Percentiles rank a stretch among this genome's conserved stretches.
Conservation (phyloP, 495 filamentous ascomycete species). For the Podospora tetraspora region DNA sequence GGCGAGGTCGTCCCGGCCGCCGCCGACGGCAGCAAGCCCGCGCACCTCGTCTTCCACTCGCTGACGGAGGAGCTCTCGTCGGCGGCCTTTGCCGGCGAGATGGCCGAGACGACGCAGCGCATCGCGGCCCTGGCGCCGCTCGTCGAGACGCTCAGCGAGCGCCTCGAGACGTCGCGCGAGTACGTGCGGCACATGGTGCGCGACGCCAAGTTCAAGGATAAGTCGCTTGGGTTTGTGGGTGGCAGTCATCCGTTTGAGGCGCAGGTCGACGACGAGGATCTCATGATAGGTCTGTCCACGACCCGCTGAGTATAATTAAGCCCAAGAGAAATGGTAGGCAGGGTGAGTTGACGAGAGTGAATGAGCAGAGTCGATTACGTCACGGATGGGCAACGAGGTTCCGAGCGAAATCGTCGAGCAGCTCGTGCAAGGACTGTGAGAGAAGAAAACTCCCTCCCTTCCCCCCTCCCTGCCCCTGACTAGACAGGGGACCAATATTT, state of each 20-base stretch:
- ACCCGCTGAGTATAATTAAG: background rate
- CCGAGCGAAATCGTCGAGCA: background rate
- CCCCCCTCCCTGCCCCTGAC: no score
- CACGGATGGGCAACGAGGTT: background rate
- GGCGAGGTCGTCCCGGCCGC: conserved; percentile 48
- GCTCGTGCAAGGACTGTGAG: background rate
- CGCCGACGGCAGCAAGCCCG: conserved; percentile 23
- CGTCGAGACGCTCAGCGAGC: conserved; percentile 47
- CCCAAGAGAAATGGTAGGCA: background rate
- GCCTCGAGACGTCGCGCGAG: conserved; percentile 55
- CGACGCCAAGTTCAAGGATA: conserved; percentile 35
- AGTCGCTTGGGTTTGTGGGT: conserved; percentile 9
- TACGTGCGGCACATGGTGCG: conserved; percentile 48
- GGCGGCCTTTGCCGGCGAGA: conserved; percentile 38
- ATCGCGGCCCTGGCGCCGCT: conserved; percentile 41
- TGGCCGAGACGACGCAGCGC: conserved; percentile 38
- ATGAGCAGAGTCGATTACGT: no score
- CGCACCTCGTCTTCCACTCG: conserved; percentile 38
- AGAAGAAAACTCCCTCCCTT: background rate
- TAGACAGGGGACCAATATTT: background rate
- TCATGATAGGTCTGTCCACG: conserved; percentile 48
- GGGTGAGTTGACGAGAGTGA: background rate
- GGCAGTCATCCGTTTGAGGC: conserved; percentile 25
- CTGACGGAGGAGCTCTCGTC: conserved; percentile 38
- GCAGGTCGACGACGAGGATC: conserved; percentile 58